phyloP scores from a whole-genome alignment of 257 asterid species.

The Ballota nigra region DNA sequence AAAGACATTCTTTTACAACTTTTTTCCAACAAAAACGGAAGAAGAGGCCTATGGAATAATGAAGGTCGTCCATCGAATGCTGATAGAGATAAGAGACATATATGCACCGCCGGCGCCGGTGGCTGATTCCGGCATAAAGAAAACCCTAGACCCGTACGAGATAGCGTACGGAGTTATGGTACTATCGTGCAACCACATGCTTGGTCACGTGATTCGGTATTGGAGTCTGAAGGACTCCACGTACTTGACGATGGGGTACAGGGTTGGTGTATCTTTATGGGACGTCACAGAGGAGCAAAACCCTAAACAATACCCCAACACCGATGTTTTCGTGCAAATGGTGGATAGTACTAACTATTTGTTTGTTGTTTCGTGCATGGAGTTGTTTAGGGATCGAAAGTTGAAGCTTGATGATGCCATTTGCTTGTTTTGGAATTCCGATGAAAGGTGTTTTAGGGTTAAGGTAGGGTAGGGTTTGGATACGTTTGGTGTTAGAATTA shows the following conservation, averaged over 20 bases:
- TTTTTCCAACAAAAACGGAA: not conserved
- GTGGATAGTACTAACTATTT: constrained; percentile 3
- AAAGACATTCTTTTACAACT: not conserved
- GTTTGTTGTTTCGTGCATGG: constrained; percentile 26
- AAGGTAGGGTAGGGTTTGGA: not conserved
- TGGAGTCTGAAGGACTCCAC: not conserved
- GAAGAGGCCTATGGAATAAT: not conserved
- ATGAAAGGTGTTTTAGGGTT: not conserved
- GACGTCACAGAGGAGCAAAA: constrained; percentile 34
- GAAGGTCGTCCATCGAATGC: no score
- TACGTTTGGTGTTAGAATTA: no score
- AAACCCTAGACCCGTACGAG: not conserved
- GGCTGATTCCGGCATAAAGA: not conserved
- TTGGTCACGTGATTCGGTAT: not conserved
- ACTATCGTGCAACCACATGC: not conserved
- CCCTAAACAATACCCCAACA: constrained; percentile 21
- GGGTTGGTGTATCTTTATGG: constrained; percentile 26
- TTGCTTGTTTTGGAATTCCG: constrained; percentile 34
- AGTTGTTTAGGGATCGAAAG: constrained; percentile 24
- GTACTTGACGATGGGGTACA: not conserved
- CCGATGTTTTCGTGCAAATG: constrained; percentile 18
- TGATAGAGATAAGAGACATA: not conserved
- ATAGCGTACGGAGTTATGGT: not conserved
- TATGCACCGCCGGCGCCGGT: no score
- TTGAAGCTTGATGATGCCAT: constrained; percentile 29